Conservation (phyloP, 306 rosid species). For the Mimosa pudica region DNA sequence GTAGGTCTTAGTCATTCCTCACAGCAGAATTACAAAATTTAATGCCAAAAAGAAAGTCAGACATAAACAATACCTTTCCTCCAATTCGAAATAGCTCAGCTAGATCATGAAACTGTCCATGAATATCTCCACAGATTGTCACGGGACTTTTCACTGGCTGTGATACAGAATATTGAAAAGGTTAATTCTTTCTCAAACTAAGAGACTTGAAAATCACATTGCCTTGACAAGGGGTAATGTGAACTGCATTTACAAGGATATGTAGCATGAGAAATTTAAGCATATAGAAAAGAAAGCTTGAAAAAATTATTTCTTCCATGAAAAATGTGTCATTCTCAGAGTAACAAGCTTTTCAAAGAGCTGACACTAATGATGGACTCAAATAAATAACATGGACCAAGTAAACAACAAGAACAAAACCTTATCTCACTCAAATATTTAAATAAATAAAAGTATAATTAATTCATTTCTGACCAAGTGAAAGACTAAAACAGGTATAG, state of each 20-base stretch:
- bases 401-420: too few species aligned
- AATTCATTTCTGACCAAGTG: constrained; percentile 9
- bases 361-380: background rate
- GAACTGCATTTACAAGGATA: constrained; percentile 7
- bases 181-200: constrained; percentile 33
- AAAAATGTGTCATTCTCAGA: background rate
- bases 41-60: constrained; percentile 40
- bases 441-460: constrained; percentile 10
- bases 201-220: constrained; percentile 7
- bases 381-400: background rate
- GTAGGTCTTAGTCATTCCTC: constrained; percentile 49
- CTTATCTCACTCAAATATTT: background rate
- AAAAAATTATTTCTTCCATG: constrained; percentile 11
- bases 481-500: constrained; percentile 4
- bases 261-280: constrained; percentile 6
- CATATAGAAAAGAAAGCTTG: constrained; percentile 15
- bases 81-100: constrained; percentile 99
- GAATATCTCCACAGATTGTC: constrained; percentile 98
- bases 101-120: constrained; percentile 99
- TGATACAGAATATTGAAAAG: constrained; percentile 34
- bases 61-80: constrained; percentile 83
- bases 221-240: constrained; percentile 2
- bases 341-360: background rate
- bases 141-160: constrained; percentile 99
- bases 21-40: constrained; percentile 44